Conservation (phyloP, 495 filamentous ascomycete species). For the Neurospora hispaniola region DNA sequence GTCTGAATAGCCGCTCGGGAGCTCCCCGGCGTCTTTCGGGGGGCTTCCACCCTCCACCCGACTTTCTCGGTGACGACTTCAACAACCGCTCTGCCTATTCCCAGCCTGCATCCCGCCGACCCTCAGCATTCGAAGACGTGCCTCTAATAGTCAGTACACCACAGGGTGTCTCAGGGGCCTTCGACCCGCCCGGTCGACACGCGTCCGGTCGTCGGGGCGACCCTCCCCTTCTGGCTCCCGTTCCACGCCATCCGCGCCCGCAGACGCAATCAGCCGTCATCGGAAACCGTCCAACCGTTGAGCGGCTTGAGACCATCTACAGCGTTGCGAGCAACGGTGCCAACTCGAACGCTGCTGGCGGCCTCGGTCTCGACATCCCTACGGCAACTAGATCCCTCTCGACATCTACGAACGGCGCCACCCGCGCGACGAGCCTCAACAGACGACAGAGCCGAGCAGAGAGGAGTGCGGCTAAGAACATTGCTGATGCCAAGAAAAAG, state of each 20-base stretch:
- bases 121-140: slow-evolving; percentile 21
- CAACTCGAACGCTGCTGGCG: slow-evolving; percentile 54
- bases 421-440: slow-evolving; percentile 26
- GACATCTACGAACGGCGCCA: slow-evolving; percentile 14
- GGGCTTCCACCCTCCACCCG: slow-evolving; percentile 22
- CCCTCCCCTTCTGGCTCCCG: slow-evolving; percentile 30
- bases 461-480: slow-evolving; percentile 43
- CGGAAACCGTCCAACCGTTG: slow-evolving; percentile 30
- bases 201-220: slow-evolving; percentile 17
- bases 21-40: slow-evolving; percentile 22
- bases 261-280: slow-evolving; percentile 26
- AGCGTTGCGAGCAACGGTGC: slow-evolving; percentile 60
- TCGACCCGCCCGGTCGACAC: slow-evolving; percentile 26
- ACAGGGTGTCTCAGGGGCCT: slow-evolving; percentile 33
- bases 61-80: slow-evolving; percentile 16
- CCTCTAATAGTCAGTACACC: slow-evolving; percentile 41
- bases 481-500: slow-evolving; percentile 41
- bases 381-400: slow-evolving; percentile 14
- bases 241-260: slow-evolving; percentile 32
- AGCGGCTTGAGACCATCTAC: slow-evolving; percentile 77
- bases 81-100: slow-evolving; percentile 8
- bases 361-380: not conserved
- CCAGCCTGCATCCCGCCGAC: slow-evolving; percentile 7
- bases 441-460: slow-evolving; percentile 40
- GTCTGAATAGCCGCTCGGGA: slow-evolving; percentile 10